Evolutionary conservation across 2,329 filamentous ascomycete species (phyloP), one percentile per base, ranked within the genome.

Genomic region (Neofusicoccum umdonicola): DNA sequence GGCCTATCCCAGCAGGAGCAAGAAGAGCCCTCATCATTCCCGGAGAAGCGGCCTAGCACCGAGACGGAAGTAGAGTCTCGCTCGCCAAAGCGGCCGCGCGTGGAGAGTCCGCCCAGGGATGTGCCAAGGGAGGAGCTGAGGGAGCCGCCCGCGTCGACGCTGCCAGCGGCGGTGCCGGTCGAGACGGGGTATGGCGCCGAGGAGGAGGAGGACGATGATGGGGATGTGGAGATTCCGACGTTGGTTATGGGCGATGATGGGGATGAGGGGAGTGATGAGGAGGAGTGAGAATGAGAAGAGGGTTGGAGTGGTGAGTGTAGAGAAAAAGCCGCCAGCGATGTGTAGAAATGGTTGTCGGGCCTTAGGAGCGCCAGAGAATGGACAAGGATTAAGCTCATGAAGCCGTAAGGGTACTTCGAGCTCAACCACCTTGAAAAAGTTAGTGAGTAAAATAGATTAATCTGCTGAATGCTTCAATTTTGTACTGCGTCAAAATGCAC

Each of bases 201-300:
- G 11, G 62, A 48, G 9, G 27, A 41, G 11, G 63, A 65, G n/a
- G 63, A 65, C 15, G 45, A 65, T 13, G 63, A 61, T 22, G 60
- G 27, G 4, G 63, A 65, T 45, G 47, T 65, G 22, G 63, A 65
- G 12, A 57, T 65, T 12, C 63, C 63, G 19, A 60, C 63, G 3
- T 27, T 65, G 45, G 39, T 65, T 7, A 65, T 65, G 54, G 54
- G 50, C 3, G 45, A 54, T 5, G 63, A 65, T 35, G 27, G 27
- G 4, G 62, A 64, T 4, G 54, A 51, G 27, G 41, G 45, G 27
- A 47, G 56, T 5, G 56, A 31, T 0, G 56, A 47, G 4, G 56
- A 47, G n/a, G 56, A 60, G 13, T 60, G 11, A 60, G 7, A 22
- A 22, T 22, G 22, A 22, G 22, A 22, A 22, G 22, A 22, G 22